These are phyloP conservation scores for Aquilaria sinensis DNA, from an alignment of 345 rosid species.

Conservation along the genomic window DNA sequence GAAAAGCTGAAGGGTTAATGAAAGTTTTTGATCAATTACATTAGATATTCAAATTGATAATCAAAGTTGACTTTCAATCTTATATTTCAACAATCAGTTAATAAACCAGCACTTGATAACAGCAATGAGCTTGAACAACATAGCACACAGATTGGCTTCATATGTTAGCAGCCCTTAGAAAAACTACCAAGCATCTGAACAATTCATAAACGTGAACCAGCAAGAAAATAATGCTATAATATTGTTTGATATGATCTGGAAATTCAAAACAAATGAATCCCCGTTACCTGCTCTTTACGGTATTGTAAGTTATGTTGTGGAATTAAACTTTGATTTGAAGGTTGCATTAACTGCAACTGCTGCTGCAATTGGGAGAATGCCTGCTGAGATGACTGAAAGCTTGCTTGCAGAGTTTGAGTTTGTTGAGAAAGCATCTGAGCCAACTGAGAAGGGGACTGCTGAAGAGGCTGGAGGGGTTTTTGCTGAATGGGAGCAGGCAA, in stretches of 20 bases:
- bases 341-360: slow-evolving; percentile 87
- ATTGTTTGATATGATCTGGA: neutral
- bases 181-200: neutral
- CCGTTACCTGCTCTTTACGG: slow-evolving; percentile 64
- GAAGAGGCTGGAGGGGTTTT: slow-evolving; percentile 52
- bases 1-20: too few relatives aligned
- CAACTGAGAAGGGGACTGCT: slow-evolving; percentile 87
- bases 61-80: too few relatives aligned
- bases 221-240: neutral
- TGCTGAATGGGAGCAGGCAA: slow-evolving; percentile 47
- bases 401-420: slow-evolving; percentile 83
- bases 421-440: slow-evolving; percentile 94
- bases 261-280: neutral
- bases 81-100: too few relatives aligned
- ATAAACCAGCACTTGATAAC: too few relatives aligned
- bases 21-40: too few relatives aligned
- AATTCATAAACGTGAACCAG: neutral
- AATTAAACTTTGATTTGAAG: slow-evolving; percentile 48
- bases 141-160: neutral
- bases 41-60: too few relatives aligned
- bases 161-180: neutral
- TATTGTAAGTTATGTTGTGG: slow-evolving; percentile 52
- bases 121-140: too few relatives aligned
- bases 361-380: slow-evolving; percentile 94
- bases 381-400: slow-evolving; percentile 89